Conservation (phyloP, 306 rosid species). For the Heteromeles arbutifolia region DNA sequence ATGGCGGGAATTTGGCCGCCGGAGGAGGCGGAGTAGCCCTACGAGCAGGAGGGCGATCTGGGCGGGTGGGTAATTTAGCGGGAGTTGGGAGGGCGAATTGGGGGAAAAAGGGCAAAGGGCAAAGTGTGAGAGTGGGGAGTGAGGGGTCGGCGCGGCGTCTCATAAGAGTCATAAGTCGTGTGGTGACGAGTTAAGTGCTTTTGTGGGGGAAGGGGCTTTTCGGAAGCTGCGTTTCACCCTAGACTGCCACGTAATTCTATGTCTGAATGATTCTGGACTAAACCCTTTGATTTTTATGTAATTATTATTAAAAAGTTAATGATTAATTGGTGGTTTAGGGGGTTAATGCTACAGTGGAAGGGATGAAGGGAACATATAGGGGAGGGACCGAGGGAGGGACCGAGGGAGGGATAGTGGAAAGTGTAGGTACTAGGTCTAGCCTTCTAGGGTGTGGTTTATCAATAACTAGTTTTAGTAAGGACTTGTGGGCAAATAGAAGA, state of each 20-base stretch:
- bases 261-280: conserved; percentile 48
- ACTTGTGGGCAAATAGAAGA: background rate
- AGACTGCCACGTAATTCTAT: conserved; percentile 75
- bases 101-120: background rate
- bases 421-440: background rate
- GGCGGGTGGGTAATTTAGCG: conserved; percentile 2
- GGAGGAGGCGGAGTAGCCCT: background rate
- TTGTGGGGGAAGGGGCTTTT: conserved; percentile 29
- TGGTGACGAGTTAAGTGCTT: background rate
- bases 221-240: conserved; percentile 70
- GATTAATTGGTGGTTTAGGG: background rate
- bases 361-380: background rate
- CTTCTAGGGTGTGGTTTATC: background rate
- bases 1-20: conserved; percentile 31
- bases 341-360: background rate
- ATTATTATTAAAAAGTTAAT: background rate
- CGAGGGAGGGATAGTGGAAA: background rate
- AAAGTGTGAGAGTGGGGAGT: background rate
- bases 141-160: conserved; percentile 7
- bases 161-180: background rate
- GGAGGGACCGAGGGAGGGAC: background rate
- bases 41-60: conserved; percentile 4
- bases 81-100: conserved; percentile 6
- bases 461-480: background rate
- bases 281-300: background rate